Percentiles rank a stretch among this genome's conserved stretches.
Conservation (phyloP, 176 grass and related monocot genomes). For the Thalia dealbata region DNA sequence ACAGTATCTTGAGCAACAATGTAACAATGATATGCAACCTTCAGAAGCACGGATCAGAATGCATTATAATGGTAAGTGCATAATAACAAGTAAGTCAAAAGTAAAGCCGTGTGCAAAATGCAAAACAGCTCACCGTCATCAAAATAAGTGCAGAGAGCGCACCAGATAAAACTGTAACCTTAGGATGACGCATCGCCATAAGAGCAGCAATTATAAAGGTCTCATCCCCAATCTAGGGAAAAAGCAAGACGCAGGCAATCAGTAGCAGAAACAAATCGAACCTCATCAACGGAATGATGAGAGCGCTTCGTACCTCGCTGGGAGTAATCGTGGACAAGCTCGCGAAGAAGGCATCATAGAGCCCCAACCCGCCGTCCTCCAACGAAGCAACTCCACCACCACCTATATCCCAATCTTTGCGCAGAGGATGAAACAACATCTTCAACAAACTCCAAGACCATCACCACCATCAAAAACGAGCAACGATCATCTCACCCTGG, state of each 20-base stretch:
- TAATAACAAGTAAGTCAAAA: not conserved
- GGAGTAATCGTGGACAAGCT: slow-evolving; percentile 79
- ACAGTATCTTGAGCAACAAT: slow-evolving; percentile 45
- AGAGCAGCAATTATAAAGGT: slow-evolving; percentile 96
- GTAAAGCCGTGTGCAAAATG: not conserved
- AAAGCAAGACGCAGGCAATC: not conserved
- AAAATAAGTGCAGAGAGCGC: slow-evolving; percentile 70
- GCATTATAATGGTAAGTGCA: not conserved
- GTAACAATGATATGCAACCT: slow-evolving; percentile 1
- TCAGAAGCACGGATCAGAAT: not conserved
- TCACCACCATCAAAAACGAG: not conserved
- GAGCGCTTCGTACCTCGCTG: slow-evolving; percentile 51
- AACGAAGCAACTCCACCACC: slow-evolving; percentile 38
- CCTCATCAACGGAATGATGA: not conserved
- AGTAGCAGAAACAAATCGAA: not conserved
- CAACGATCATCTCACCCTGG: slow-evolving; percentile 19
- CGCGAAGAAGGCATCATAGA: slow-evolving; percentile 84
- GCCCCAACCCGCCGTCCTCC: slow-evolving; percentile 38
- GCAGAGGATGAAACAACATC: slow-evolving; percentile 31
- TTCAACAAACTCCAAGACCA: not conserved
- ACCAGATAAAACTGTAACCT: slow-evolving; percentile 73
- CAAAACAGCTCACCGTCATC: slow-evolving; percentile 60
- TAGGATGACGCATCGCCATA: slow-evolving; percentile 97
- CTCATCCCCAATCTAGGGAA: slow-evolving; percentile 80
- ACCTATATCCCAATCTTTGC: slow-evolving; percentile 27